Evolutionary conservation across 371 early-diverging fungal species (phyloP), one percentile per base, ranked within the genome.

Genomic region (Mortierella sp.): DNA sequence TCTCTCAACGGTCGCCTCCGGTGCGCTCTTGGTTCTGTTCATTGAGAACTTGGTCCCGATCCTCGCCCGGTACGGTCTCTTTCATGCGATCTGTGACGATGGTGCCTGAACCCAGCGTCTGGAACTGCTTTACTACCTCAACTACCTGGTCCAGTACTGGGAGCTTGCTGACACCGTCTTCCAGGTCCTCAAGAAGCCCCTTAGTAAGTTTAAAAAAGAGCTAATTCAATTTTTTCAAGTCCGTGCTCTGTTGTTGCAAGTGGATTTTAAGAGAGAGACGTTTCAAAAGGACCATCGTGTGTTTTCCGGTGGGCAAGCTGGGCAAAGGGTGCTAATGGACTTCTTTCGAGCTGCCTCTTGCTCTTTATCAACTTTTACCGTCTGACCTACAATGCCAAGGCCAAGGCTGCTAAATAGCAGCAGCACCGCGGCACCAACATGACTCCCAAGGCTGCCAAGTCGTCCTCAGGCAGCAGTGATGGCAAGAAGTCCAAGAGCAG

Each of bases 361-460:
- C 91, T 97, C 69, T 97, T 97, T 85, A 94, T 97, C 87, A 94
- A 95, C 90, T 96, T 97, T 88, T 97, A 95, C 84, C 91, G 93
- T 87, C 90, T 95, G 80, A 96, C 97, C 54, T 97, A 97, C 88
- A 91, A 91, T 78, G 75, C 82, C 43, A 71, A 90, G 90, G 79
- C 85, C 77, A 84, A 75, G 51, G 83, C 82, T 46, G 74, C 77
- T 37, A 75, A 77, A n/a, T n/a, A n/a, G 34, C 37, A 21, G 64
- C 64, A 37, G 37, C 64, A 64, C 13, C 67, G 67, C 40, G 82
- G 78, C 13, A 70, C 43, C 46, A 48, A 71, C 70, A 57, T 55
- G 57, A 55, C 50, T 44, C 50, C 69, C 40, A 80, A 76, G 72
- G 3, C 57, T 48, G 71, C 48, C 71, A 74, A 74, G 51, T 61